Conservation (phyloP, 2,329 filamentous ascomycete genomes). For the Chaetomium olivaceum region DNA sequence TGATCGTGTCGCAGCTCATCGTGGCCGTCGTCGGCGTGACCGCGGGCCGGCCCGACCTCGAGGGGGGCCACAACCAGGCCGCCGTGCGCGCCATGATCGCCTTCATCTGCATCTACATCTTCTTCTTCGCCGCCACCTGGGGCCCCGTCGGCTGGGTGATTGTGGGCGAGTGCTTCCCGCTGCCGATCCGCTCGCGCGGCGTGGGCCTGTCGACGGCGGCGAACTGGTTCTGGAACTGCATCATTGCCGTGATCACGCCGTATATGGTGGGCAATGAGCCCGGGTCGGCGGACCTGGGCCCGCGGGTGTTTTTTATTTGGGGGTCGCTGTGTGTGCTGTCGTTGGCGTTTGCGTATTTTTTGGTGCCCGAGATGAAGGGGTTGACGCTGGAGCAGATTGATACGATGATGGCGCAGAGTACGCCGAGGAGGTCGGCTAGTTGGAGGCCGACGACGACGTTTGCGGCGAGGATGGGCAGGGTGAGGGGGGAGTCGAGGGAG, state of each 20-base stretch:
- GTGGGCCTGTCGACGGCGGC: slow-evolving; percentile 68
- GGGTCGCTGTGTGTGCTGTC: slow-evolving; percentile 33
- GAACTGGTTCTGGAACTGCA: slow-evolving; percentile 65
- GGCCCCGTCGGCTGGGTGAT: slow-evolving; percentile 66
- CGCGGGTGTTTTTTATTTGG: slow-evolving; percentile 40
- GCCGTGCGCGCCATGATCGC: slow-evolving; percentile 61
- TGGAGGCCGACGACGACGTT: slow-evolving; percentile 34
- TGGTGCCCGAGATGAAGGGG: slow-evolving; percentile 38
- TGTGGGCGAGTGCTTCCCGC: slow-evolving; percentile 74
- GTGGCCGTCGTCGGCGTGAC: slow-evolving; percentile 61
- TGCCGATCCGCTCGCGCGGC: slow-evolving; percentile 70
- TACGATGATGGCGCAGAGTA: slow-evolving; percentile 36
- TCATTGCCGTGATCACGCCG: slow-evolving; percentile 74
- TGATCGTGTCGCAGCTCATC: slow-evolving; percentile 70
- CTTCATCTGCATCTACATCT: slow-evolving; percentile 78
- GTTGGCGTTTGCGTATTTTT: slow-evolving; percentile 34
- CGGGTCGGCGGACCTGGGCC: slow-evolving; percentile 46
- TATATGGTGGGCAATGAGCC: slow-evolving; percentile 66
- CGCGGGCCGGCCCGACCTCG: slow-evolving; percentile 20
- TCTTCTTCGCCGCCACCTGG: slow-evolving; percentile 78
- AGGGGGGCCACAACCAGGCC: slow-evolving; percentile 43
- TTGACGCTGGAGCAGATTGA: slow-evolving; percentile 37
- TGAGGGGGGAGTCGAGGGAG: slow-evolving; percentile 1
- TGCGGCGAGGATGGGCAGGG: slow-evolving; percentile 33
- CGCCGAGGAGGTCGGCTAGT: slow-evolving; percentile 29